Base-by-base conservation (phyloP, 2,329 filamentous ascomycete genomes). In the Ampelomyces quisqualis region DNA sequence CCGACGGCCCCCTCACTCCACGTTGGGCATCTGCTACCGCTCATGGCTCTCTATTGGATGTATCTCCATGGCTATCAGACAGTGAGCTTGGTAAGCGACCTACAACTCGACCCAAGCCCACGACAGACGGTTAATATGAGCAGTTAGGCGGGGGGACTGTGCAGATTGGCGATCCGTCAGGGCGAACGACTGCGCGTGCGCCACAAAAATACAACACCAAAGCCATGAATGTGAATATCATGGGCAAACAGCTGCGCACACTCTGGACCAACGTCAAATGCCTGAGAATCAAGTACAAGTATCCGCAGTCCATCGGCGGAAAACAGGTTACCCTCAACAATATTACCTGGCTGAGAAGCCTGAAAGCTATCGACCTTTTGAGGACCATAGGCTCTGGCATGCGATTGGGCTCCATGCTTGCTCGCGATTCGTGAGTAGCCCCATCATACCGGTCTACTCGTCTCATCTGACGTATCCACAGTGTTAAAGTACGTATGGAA, bases 31-130 rank as follows among this genome's bases (percentile, higher is more conserved):
- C 74, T 94, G 5, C 73, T 93, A 10, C 85, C 88, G 15, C 74
- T 91, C 39, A 93, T 93, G 88, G 80, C 86, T 11, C 73, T 91
- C 17, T 90, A 89, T 70, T 91, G 87, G 85, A 79, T 90, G 73
- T 89, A 88, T 70, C 74, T 90, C 51, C 76, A 90, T 61, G 88
- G 88, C 17, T 84, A 85, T 64, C 74, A 79, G 21, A 77, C 84
- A 18, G 73, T 86, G 34, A 83, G 80, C 26, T 72, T 93, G 40
- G 70, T 75, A 43, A 69, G 73, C 43, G 47, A 44, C 37, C 37
- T 43, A 13, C 43, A 31, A 34, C 36, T 19, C 43, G 32, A 34
- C 36, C 21, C 32, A 33, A 35, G 8, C 15, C 33, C 27, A 26
- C 41, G 37, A 42, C 46, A 31, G 19, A 15, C 43, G 27, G 45